Evolutionary conservation across 345 rosid species (phyloP).

Genomic region (Gossypium bickii): DNA sequence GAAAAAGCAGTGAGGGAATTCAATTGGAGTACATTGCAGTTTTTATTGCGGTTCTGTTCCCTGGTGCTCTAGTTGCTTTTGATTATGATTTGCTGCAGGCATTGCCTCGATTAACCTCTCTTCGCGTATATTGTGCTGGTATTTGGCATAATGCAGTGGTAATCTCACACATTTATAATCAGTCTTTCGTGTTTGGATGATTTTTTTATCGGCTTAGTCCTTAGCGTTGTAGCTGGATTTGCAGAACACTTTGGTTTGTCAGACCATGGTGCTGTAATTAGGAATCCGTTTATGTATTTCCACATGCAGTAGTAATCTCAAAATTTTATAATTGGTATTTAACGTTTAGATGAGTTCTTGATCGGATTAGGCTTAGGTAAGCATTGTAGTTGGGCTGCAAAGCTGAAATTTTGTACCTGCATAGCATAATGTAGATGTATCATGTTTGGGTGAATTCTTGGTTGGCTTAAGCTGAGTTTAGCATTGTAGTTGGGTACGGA

Average conservation of each 20-base stretch:
- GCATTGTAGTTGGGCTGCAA: background rate
- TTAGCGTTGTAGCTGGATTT: background rate
- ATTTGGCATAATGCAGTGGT: conserved; percentile 97
- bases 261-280: background rate
- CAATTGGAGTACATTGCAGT: conserved; percentile 75
- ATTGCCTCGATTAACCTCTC: conserved; percentile 46
- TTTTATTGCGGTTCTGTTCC: conserved; percentile 75
- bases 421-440: conserved; percentile 59
- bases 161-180: conserved; percentile 13
- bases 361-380: background rate
- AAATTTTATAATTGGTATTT: background rate
- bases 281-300: background rate
- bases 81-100: conserved; percentile 53
- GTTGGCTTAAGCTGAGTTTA: background rate
- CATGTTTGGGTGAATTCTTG: background rate
- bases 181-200: background rate
- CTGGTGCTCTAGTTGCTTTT: conserved; percentile 91
- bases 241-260: background rate
- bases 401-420: background rate
- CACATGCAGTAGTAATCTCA: conserved; percentile 61
- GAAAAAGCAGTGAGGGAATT: conserved; percentile 79
- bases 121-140: conserved; percentile 85
- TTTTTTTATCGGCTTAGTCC: background rate
- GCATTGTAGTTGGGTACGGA: background rate
- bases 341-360: background rate